phyloP scores from a whole-genome alignment of 2,329 filamentous ascomycete genomes.

The Fusarium graminum region DNA sequence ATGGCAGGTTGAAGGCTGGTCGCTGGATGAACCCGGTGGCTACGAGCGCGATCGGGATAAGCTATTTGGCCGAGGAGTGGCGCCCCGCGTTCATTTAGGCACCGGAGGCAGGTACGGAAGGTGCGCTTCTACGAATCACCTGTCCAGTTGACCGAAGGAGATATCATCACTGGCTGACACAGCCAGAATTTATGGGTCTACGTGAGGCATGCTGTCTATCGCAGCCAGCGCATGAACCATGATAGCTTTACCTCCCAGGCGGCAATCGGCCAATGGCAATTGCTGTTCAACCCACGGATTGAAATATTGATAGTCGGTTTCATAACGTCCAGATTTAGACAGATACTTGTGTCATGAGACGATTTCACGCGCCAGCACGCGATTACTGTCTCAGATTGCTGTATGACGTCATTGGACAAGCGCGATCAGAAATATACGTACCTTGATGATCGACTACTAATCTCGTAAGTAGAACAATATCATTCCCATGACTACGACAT shows the following conservation, averaged over 20 bases:
- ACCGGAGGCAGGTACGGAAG: conserved; percentile 40
- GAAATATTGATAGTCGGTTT: neutral
- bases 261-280: conserved; percentile 24
- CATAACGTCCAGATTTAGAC: neutral
- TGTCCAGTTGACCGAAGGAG: conserved; percentile 2
- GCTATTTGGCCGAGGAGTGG: conserved; percentile 46
- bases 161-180: conserved; percentile 25
- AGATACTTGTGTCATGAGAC: conserved; percentile 4
- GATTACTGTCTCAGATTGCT: conserved; percentile 8
- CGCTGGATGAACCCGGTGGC: conserved; percentile 20
- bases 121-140: conserved; percentile 16
- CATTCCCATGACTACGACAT: conserved; percentile 4
- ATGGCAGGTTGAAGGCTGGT: conserved; percentile 33
- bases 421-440: neutral
- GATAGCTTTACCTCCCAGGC: conserved; percentile 26
- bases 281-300: conserved; percentile 9
- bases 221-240: conserved; percentile 27
- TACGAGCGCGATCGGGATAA: conserved; percentile 45
- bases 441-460: neutral
- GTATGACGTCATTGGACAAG: conserved; percentile 28
- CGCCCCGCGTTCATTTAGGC: conserved; percentile 46
- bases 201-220: conserved; percentile 22
- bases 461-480: neutral
- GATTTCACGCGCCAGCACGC: conserved; percentile 9
- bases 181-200: conserved; percentile 37